Conservation (phyloP, 1,139 yeast genomes). For the Hansenula anomala region DNA sequence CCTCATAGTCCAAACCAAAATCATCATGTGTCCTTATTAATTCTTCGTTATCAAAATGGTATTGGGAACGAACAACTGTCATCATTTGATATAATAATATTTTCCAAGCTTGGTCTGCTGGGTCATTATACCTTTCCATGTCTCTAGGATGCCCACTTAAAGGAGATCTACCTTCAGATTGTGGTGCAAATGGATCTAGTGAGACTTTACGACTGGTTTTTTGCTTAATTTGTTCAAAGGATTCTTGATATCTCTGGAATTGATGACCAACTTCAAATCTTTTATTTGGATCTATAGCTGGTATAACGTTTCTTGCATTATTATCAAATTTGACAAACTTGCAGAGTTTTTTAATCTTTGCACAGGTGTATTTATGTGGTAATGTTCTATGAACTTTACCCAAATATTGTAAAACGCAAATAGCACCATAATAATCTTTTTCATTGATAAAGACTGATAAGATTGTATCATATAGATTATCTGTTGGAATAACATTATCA, state of each 20-base stretch:
- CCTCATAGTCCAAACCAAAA: not conserved
- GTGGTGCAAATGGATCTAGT: conserved; percentile 1
- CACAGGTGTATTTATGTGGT: conserved; percentile 1
- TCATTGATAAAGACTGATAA: not conserved
- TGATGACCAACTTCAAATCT: not conserved
- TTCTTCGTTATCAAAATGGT: not conserved
- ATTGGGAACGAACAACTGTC: not conserved
- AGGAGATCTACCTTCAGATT: not conserved
- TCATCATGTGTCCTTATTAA: not conserved
- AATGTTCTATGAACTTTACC: conserved; percentile 7
- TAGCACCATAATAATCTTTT: conserved; percentile 1
- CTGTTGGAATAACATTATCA: conserved; percentile 17
- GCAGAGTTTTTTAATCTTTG: not conserved
- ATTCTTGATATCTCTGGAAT: not conserved
- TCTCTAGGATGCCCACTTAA: too few relatives aligned
- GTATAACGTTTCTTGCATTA: not conserved
- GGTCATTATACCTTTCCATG: not conserved
- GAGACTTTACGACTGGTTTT: not conserved
- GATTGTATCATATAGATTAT: conserved; percentile 15
- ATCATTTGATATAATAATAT: not conserved
- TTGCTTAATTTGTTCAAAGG: not conserved
- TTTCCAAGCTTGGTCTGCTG: not conserved
- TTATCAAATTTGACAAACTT: not conserved
- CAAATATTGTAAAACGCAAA: conserved; percentile 10
- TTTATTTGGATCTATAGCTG: not conserved